phyloP scores from a whole-genome alignment of 2,329 filamentous ascomycete genomes.

The Raffaelea arxii region DNA sequence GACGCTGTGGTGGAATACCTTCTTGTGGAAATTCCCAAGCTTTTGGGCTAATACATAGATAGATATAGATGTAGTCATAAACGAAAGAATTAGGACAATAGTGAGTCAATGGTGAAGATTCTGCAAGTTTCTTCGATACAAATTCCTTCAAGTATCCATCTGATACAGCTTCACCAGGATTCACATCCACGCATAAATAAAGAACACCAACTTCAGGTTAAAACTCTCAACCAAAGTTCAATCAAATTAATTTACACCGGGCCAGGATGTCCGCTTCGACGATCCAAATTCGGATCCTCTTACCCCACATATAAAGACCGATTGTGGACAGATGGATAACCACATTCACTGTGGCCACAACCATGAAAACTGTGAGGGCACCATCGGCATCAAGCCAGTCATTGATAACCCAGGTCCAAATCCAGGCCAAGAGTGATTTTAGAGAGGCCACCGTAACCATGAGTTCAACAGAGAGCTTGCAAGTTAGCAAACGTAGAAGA shows the following conservation, averaged over 20 bases:
- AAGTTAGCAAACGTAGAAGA: neutral
- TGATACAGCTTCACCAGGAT: no score
- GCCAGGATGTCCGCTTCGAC: neutral
- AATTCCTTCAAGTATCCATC: no score
- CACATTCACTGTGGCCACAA: neutral
- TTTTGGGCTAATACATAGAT: neutral
- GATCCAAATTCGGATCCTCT: neutral
- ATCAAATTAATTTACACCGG: no score
- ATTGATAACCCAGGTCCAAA: neutral
- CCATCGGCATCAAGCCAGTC: neutral
- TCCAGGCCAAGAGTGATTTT: neutral
- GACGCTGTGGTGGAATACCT: conserved; percentile 45
- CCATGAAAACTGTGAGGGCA: neutral
- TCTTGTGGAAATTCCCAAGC: conserved; percentile 27
- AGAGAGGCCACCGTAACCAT: neutral
- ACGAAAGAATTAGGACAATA: no score
- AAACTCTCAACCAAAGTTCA: no score
- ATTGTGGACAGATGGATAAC: neutral
- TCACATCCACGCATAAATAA: no score
- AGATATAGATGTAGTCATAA: no score
- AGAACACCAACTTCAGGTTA: no score
- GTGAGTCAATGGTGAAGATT: no score
- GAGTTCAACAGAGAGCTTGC: neutral
- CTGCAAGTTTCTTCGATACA: no score
- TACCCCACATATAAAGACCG: neutral